These are phyloP conservation scores for Myotisia sp. DNA, from an alignment of 2,329 filamentous ascomycete genomes.

Conservation along the genomic window DNA sequence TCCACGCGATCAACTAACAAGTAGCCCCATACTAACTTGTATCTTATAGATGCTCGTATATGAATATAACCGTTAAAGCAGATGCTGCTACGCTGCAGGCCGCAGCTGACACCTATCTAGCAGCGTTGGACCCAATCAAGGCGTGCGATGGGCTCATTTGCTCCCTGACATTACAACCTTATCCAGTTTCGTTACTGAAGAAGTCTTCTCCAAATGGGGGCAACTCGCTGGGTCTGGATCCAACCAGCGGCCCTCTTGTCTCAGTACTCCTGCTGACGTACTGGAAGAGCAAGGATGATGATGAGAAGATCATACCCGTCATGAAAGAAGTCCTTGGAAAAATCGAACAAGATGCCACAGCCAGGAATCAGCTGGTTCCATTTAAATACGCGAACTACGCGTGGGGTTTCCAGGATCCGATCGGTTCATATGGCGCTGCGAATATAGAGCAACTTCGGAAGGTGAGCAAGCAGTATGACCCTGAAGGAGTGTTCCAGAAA, in stretches of 20 bases:
- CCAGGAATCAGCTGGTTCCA: constrained; percentile 14
- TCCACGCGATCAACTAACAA: background rate
- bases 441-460: constrained; percentile 15
- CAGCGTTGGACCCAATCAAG: constrained; percentile 17
- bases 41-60: background rate
- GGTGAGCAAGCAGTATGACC: constrained; percentile 10
- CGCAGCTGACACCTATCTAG: constrained; percentile 17
- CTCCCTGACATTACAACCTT: too few species aligned
- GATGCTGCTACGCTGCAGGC: constrained; percentile 21
- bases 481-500: constrained; percentile 8
- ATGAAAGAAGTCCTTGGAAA: constrained; percentile 18
- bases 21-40: background rate
- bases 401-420: constrained; percentile 17
- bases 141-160: too few species aligned
- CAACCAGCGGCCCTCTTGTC: constrained; percentile 18
- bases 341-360: constrained; percentile 20
- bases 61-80: constrained; percentile 24
- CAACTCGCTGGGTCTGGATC: constrained; percentile 18
- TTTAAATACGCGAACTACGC: constrained; percentile 21
- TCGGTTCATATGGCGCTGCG: constrained; percentile 19
- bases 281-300: constrained; percentile 20
- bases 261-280: constrained; percentile 23
- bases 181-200: too few species aligned
- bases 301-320: constrained; percentile 15
- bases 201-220: constrained; percentile 8